A percentile compares a stretch with the other conserved stretches of the same genome.
phyloP scores from a whole-genome alignment of 2,329 filamentous ascomycete species.

The Hirsutella thompsonii region DNA sequence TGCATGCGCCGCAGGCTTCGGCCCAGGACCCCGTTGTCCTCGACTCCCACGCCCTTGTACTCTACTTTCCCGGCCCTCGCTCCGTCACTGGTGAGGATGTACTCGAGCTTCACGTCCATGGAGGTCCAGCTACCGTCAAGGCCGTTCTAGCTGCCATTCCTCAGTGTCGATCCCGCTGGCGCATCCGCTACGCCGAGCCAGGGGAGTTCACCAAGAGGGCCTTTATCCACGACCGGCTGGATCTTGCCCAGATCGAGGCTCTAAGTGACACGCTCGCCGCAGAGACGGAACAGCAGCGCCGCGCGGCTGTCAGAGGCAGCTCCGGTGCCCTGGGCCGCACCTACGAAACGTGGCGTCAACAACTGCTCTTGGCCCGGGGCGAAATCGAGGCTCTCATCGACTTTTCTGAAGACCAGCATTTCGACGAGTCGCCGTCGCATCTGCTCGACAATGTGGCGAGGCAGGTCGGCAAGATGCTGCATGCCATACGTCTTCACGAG shows the following conservation, averaged over 20 bases:
- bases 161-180: slow-evolving; percentile 21
- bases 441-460: slow-evolving; percentile 56
- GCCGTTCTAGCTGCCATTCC: slow-evolving; percentile 73
- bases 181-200: slow-evolving; percentile 78
- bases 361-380: slow-evolving; percentile 68
- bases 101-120: slow-evolving; percentile 89
- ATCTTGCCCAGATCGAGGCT: slow-evolving; percentile 70
- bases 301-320: slow-evolving; percentile 68
- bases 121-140: slow-evolving; percentile 76
- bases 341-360: slow-evolving; percentile 73
- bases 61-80: slow-evolving; percentile 69
- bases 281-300: slow-evolving; percentile 86
- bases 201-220: slow-evolving; percentile 92
- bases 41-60: slow-evolving; percentile 67
- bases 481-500: slow-evolving; percentile 55
- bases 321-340: slow-evolving; percentile 55
- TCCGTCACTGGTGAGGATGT: slow-evolving; percentile 90
- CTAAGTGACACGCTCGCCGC: slow-evolving; percentile 50
- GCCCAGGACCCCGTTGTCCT: slow-evolving; percentile 36
- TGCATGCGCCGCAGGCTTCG: slow-evolving; percentile 40
- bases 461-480: slow-evolving; percentile 49
- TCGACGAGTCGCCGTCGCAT: slow-evolving; percentile 71
- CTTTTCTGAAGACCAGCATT: slow-evolving; percentile 94
- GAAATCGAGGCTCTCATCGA: slow-evolving; percentile 94
- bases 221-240: slow-evolving; percentile 75